Evolutionary conservation across 2,329 filamentous ascomycete species (phyloP).

Genomic region (Aurifilum marmelostoma): DNA sequence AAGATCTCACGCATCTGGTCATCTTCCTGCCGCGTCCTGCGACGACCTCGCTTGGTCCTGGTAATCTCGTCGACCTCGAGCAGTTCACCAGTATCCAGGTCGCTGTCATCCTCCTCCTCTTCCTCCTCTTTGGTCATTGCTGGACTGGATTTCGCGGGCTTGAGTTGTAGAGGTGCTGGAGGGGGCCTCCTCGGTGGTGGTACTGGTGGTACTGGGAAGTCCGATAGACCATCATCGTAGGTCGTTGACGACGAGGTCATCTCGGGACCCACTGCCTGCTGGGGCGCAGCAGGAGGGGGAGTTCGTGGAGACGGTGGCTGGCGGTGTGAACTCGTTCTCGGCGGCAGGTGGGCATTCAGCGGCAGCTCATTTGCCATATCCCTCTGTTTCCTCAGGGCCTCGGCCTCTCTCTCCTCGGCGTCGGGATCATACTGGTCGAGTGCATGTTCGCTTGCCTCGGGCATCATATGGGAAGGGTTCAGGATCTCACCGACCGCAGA

Average conservation of each 20-base stretch:
- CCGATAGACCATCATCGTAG: conserved; percentile 49
- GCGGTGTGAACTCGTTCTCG: conserved; percentile 59
- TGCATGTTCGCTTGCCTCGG: conserved; percentile 63
- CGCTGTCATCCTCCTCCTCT: conserved; percentile 64
- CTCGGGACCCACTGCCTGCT: conserved; percentile 38
- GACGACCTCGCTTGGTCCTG: conserved; percentile 68
- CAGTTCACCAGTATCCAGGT: conserved; percentile 83
- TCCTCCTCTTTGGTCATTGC: conserved; percentile 59
- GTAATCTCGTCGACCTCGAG: conserved; percentile 69
- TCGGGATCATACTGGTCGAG: conserved; percentile 60
- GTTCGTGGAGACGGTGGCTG: conserved; percentile 59
- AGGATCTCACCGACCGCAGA: conserved; percentile 56
- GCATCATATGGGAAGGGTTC: conserved; percentile 63
- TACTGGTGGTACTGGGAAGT: conserved; percentile 57
- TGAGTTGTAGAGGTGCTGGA: conserved; percentile 80
- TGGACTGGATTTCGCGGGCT: conserved; percentile 43
- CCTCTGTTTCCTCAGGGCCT: conserved; percentile 50
- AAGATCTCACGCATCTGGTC: conserved; percentile 75
- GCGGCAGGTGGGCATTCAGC: conserved; percentile 56
- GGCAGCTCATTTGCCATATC: conserved; percentile 52
- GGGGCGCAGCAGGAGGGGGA: conserved; percentile 45
- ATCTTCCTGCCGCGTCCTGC: conserved; percentile 86
- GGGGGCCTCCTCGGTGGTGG: conserved; percentile 77
- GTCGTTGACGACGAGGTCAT: conserved; percentile 49
- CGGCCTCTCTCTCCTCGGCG: conserved; percentile 52